phyloP scores from a whole-genome alignment of 2,329 filamentous ascomycete species.

The Apiospora hydei region DNA sequence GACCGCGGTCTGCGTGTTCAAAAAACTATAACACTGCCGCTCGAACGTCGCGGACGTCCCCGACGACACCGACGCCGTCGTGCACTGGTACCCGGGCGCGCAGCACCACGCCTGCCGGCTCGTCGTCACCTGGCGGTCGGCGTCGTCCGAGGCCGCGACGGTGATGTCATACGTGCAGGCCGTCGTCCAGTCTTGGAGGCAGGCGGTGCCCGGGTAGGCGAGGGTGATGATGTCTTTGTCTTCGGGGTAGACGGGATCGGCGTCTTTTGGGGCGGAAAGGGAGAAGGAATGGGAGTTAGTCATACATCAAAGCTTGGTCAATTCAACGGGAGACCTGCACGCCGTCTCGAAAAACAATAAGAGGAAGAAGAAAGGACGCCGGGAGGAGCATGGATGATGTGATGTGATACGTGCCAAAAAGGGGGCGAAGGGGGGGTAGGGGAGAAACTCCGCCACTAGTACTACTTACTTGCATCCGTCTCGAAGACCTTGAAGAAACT shows the following conservation, averaged over 20 bases:
- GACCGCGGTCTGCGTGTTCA: conserved; percentile 15
- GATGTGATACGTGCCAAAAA: too few species aligned
- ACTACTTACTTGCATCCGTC: neutral
- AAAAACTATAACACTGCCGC: conserved; percentile 13
- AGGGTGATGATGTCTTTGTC: conserved; percentile 12
- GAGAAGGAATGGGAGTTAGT: too few species aligned
- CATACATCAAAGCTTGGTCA: neutral
- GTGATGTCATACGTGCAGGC: conserved; percentile 7
- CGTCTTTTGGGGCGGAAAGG: neutral
- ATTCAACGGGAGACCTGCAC: neutral
- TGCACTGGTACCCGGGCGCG: conserved; percentile 18
- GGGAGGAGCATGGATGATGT: too few species aligned
- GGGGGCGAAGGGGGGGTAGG: too few species aligned
- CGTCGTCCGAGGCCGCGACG: neutral
- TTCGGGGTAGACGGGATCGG: neutral
- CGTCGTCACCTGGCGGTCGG: neutral
- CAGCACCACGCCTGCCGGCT: conserved; percentile 24
- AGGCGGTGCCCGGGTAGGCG: conserved; percentile 5
- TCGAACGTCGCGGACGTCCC: neutral
- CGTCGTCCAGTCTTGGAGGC: conserved; percentile 6
- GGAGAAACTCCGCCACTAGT: neutral
- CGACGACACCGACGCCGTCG: conserved; percentile 3
- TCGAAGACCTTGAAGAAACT: conserved; percentile 13
- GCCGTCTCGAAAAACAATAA: too few species aligned
- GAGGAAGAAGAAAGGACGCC: too few species aligned